Evolutionary conservation across 1,284 basidiomycete species (phyloP), one percentile per base, ranked within the genome.

Genomic region (Trametes polyzona): DNA sequence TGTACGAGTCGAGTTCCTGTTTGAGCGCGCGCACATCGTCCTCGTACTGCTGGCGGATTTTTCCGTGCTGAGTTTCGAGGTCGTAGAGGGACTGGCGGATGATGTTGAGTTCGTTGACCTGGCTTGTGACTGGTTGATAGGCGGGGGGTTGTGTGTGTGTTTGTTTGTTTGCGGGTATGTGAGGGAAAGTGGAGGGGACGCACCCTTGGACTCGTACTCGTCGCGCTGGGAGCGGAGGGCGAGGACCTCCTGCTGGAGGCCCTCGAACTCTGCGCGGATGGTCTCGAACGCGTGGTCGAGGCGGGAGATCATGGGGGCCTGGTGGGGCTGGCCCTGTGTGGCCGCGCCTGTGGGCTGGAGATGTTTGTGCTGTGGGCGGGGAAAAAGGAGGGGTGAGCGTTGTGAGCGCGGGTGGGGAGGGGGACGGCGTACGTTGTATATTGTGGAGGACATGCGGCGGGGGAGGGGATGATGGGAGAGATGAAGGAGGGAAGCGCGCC

Each of bases 171-270:
- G 39, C 50, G 27, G 12, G 26, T 19, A 36, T 27, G 39, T 36
- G 5, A 16, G 30, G 30, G 49, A 39, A 50, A 16, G 27, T 50
- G 36, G 50, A 42, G 47, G 37, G 32, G 35, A 73, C 83, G 59
- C 65, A 95, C 95, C 82, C 80, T 95, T 93, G 16, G 81, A 80
- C 73, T 98, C 95, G 72, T 90, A 92, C 61, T 98, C 95, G 68
- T 97, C 95, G 54, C 93, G 79, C 75, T 96, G 93, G 32, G 76
- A 80, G 61, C 93, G 86, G 68, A 92, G 79, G 26, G 83, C 69
- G 19, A 75, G 78, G 48, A 90, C 78, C 71, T 97, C 95, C 58
- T 82, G 79, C 14, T 84, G 78, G 58, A 96, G 77, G 49, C 79
- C 77, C 58, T 97, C 95, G 69, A 94, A 96, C 76, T 98, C 96